These are phyloP conservation scores for Pestalotiopsis sp. DNA, from an alignment of 2,329 filamentous ascomycete genomes.

Conservation along the genomic window DNA sequence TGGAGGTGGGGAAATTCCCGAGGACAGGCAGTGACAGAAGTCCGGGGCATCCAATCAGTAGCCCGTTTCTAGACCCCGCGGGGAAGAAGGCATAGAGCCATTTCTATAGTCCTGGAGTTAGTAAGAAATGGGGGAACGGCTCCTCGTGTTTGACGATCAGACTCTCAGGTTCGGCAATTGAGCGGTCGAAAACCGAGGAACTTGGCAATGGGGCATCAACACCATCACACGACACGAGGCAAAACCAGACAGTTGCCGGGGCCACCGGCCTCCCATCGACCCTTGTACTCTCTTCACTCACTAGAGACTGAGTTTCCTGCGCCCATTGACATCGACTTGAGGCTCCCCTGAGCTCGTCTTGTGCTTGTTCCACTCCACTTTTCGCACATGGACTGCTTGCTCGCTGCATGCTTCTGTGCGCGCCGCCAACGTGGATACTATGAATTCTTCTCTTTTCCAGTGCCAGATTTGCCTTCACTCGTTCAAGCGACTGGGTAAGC, in stretches of 20 bases:
- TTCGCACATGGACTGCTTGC: neutral
- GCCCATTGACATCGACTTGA: neutral
- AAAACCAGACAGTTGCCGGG: neutral
- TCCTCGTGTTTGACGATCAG: neutral
- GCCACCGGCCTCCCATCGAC: neutral
- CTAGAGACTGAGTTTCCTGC: neutral
- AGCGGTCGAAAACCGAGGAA: neutral
- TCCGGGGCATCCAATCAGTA: neutral
- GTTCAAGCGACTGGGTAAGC: neutral
- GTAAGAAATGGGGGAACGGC: neutral
- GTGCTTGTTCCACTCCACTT: neutral
- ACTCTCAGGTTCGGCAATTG: neutral
- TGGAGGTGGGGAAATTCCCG: constrained; percentile 6
- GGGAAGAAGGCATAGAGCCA: neutral
- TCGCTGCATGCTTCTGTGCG: neutral
- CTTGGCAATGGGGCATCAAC: neutral
- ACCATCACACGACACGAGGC: neutral
- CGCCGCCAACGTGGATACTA: neutral
- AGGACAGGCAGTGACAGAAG: neutral
- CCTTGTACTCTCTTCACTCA: neutral
- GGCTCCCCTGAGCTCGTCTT: neutral
- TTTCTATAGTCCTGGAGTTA: neutral
- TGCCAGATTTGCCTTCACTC: neutral
- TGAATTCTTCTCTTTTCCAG: neutral
- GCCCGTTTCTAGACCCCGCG: neutral